phyloP scores from a whole-genome alignment of 805 yeast species.

The Metschnikowia koreensis region DNA sequence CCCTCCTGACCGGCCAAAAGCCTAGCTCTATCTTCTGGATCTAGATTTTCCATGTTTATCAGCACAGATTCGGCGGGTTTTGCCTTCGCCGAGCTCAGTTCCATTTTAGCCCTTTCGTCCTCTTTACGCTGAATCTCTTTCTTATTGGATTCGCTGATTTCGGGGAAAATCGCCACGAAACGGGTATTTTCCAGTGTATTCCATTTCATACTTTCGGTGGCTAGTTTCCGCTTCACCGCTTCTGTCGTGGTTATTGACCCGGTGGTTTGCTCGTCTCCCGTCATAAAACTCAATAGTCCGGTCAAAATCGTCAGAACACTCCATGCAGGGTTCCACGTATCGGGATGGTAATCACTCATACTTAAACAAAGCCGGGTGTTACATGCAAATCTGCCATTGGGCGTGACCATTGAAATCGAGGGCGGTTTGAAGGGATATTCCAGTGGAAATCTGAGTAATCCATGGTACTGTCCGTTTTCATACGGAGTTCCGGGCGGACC shows the following conservation, averaged over 20 bases:
- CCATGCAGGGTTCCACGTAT: slow-evolving; percentile 97
- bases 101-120: slow-evolving; percentile 14
- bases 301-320: slow-evolving; percentile 83
- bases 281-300: slow-evolving; percentile 90
- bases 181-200: slow-evolving; percentile 53
- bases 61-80: slow-evolving; percentile 8
- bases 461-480: slow-evolving; percentile 85
- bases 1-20: slow-evolving; percentile 20
- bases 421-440: slow-evolving; percentile 95
- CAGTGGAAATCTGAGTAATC: slow-evolving; percentile 74
- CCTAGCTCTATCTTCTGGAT: slow-evolving; percentile 68
- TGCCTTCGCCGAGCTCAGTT: slow-evolving; percentile 3
- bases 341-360: slow-evolving; percentile 95
- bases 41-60: slow-evolving; percentile 41
- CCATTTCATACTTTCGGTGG: slow-evolving; percentile 59
- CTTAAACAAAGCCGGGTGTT: slow-evolving; percentile 81
- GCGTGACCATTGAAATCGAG: slow-evolving; percentile 83
- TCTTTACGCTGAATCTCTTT: slow-evolving; percentile 26
- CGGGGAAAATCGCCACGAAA: slow-evolving; percentile 68
- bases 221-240: slow-evolving; percentile 52
- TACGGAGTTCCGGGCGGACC: slow-evolving; percentile 93
- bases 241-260: slow-evolving; percentile 74
- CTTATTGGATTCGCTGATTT: slow-evolving; percentile 48
- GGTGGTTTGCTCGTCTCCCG: slow-evolving; percentile 78
- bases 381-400: slow-evolving; percentile 82